Base-by-base conservation (phyloP, 495 filamentous ascomycete genomes). In the Hypoxylon lenormandii region DNA sequence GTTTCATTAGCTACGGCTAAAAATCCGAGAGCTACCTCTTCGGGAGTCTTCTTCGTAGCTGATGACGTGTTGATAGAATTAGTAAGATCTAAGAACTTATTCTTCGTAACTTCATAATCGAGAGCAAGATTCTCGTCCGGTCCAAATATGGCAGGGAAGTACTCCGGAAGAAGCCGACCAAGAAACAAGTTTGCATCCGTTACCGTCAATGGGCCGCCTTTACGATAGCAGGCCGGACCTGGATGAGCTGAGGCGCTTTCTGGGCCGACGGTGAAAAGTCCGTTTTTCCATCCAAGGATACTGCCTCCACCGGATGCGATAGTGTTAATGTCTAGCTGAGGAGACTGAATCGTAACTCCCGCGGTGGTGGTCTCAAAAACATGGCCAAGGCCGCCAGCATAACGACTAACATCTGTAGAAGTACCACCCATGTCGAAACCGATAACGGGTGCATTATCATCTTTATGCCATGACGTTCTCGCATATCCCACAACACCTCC, bases 401-500 rank as follows among this genome's bases (percentile, higher is more conserved):
- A 80, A 40, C 78, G 64, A 18, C 66, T 73, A 5, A 97, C 94
- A 75, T 98, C 95, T 0, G 95, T 98, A 36, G 90, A 93, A 5
- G 95, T 98, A 26, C 95, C 95, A 48, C 81, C 81, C 95, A 98
- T 98, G 70, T 98, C 95, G 69, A 98, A 98, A 0, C 95, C 95
- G 73, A 98, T 97, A 8, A 98, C 91, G 0, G 94, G 94, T 1
- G 86, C 94, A 72, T 89, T 92, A 13, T 94, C 95, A 48, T 90
- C 1, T 91, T 83, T 74, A 97, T 94, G 78, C 93, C 5, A 97
- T 19, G 91, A 93, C 1, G 95, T 98, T 21, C 95, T 87, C 26
- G 95, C 94, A 76, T 97, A 98, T 8, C 95, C 95, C 2, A 98
- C 95, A 3, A 94, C 91, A 22, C 92, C 91, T 6, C 91, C 91